These are phyloP conservation scores for Pyrrhoderma noxium DNA, from an alignment of 1,284 basidiomycete genomes.

Conservation along the genomic window DNA sequence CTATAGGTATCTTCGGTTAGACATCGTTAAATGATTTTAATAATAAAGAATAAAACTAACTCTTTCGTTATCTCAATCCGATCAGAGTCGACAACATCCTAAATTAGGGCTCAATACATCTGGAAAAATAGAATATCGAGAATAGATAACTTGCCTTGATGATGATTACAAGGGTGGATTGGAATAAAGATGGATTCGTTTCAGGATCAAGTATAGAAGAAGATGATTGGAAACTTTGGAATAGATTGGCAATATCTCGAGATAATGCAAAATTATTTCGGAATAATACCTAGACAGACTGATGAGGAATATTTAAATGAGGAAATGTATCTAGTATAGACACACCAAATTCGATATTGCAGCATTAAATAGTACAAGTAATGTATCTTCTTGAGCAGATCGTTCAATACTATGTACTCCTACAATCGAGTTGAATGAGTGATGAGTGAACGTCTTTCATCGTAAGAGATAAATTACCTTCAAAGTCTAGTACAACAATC, in stretches of 20 bases:
- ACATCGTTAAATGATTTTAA: not conserved
- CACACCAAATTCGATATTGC: conserved; percentile 55
- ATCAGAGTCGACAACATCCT: conserved; percentile 57
- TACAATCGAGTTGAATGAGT: conserved; percentile 21
- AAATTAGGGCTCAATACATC: not conserved
- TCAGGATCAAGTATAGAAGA: conserved; percentile 50
- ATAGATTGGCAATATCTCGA: conserved; percentile 50
- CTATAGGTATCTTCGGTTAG: conserved; percentile 24
- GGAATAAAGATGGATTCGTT: conserved; percentile 51
- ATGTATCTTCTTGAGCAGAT: conserved; percentile 54
- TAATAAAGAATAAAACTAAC: too few relatives aligned
- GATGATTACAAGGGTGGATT: conserved; percentile 51
- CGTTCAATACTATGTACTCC: conserved; percentile 59
- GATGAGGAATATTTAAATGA: not conserved
- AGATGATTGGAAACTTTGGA: conserved; percentile 59
- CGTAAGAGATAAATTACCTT: conserved; percentile 31
- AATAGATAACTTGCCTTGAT: conserved; percentile 40
- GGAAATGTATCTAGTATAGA: not conserved
- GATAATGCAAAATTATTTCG: conserved; percentile 58
- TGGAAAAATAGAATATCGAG: too few relatives aligned
- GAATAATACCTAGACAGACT: conserved; percentile 42
- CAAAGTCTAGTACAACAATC: conserved; percentile 57
- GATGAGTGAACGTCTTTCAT: not conserved
- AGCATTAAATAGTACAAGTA: conserved; percentile 57
- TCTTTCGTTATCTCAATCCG: conserved; percentile 49